phyloP scores from a whole-genome alignment of 2,329 filamentous ascomycete species.

The Fusarium redolens region DNA sequence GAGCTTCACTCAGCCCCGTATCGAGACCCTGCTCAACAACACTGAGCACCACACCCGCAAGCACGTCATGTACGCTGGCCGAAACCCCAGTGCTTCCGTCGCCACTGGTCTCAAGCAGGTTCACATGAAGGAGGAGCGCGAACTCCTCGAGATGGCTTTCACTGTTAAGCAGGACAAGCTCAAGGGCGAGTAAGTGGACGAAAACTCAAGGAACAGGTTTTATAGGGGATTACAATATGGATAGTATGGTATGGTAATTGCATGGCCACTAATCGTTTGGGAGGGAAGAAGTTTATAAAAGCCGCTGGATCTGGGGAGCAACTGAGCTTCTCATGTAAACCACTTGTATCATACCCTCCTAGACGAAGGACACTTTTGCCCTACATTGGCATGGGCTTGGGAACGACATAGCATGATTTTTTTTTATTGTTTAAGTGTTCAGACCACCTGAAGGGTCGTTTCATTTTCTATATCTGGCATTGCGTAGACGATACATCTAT shows the following conservation, averaged over 20 bases:
- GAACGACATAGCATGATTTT: conserved; percentile 42
- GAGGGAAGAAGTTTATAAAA: conserved; percentile 38
- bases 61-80: conserved; percentile 96
- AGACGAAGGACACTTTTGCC: conserved; percentile 42
- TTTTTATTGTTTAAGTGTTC: conserved; percentile 30
- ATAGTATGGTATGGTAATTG: conserved; percentile 28
- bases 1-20: conserved; percentile 96
- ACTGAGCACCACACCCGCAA: conserved; percentile 93
- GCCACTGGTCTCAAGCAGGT: conserved; percentile 90
- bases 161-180: conserved; percentile 75
- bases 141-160: conserved; percentile 76
- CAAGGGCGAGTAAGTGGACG: conserved; percentile 67
- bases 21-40: conserved; percentile 95
- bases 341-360: conserved; percentile 51
- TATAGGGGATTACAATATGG: conserved; percentile 19
- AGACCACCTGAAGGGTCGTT: neutral
- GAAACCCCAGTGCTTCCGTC: conserved; percentile 91
- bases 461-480: neutral
- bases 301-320: conserved; percentile 40
- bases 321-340: conserved; percentile 47
- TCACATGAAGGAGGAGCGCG: conserved; percentile 93
- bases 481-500: conserved; percentile 3
- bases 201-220: conserved; percentile 2
- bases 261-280: conserved; percentile 38
- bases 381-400: conserved; percentile 41